Evolutionary conservation across 2,329 filamentous ascomycete species (phyloP).

Genomic region (Calonectria pauciramosa): DNA sequence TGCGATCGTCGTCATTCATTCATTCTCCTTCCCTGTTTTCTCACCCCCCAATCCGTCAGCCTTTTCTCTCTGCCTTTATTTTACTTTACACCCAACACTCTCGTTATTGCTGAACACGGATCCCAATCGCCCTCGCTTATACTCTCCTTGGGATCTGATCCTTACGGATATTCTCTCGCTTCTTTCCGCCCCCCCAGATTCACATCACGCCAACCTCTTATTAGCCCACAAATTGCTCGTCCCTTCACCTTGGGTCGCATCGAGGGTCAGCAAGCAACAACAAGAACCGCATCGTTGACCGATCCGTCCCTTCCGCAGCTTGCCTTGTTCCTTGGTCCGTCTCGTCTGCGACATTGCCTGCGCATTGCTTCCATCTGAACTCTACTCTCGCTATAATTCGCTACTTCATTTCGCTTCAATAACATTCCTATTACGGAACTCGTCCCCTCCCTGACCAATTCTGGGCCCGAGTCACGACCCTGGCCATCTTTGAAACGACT

Average conservation of each 20-base stretch:
- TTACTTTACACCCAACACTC: background rate
- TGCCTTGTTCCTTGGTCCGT: background rate
- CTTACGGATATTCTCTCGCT: conserved; percentile 21
- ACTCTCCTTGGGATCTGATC: conserved; percentile 10
- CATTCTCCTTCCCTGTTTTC: conserved; percentile 21
- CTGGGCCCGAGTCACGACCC: conserved; percentile 37
- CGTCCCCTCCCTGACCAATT: conserved; percentile 37
- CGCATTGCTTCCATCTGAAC: conserved; percentile 25
- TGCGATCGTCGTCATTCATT: conserved; percentile 45
- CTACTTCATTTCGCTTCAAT: conserved; percentile 38
- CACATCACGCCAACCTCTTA: conserved; percentile 5
- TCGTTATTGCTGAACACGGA: background rate
- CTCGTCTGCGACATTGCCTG: conserved; percentile 10
- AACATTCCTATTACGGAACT: conserved; percentile 39
- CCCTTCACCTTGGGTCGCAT: background rate
- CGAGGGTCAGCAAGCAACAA: background rate
- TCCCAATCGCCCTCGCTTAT: conserved; percentile 18
- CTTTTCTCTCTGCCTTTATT: conserved; percentile 21
- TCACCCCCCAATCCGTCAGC: background rate
- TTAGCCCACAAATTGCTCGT: conserved; percentile 7
- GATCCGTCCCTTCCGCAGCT: conserved; percentile 31
- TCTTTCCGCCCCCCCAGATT: conserved; percentile 6
- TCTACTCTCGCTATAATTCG: conserved; percentile 39
- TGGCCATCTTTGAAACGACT: conserved; percentile 46
- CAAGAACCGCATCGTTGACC: conserved; percentile 43